Conservation (phyloP, 1,139 yeast genomes). For the Lipomyces yarrowii region DNA sequence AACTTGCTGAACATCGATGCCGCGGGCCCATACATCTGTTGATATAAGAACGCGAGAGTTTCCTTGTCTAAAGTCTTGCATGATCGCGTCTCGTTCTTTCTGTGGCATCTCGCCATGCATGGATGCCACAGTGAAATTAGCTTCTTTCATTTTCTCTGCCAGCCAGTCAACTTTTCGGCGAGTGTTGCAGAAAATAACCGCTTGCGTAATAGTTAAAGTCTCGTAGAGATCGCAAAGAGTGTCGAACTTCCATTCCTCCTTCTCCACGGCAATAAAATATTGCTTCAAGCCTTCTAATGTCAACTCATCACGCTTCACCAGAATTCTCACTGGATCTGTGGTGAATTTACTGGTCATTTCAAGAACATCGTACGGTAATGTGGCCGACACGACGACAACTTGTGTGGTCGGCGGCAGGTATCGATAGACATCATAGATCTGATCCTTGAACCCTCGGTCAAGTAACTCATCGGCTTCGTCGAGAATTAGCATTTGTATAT, state of each 20-base stretch:
- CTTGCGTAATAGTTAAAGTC: constrained; percentile 97
- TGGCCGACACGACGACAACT: constrained; percentile 94
- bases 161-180: constrained; percentile 95
- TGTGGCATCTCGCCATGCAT: constrained; percentile 98
- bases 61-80: constrained; percentile 99
- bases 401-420: constrained; percentile 93
- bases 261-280: constrained; percentile 91
- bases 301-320: constrained; percentile 97
- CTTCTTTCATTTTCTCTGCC: constrained; percentile 80
- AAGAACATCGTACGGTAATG: constrained; percentile 96
- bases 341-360: constrained; percentile 96
- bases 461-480: constrained; percentile 99
- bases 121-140: constrained; percentile 93
- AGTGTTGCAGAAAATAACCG: constrained; percentile 99
- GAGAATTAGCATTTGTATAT: constrained; percentile 93
- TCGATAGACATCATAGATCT: constrained; percentile 95
- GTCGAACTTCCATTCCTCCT: constrained; percentile 91
- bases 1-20: constrained; percentile 99
- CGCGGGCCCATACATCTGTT: constrained; percentile 98
- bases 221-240: constrained; percentile 96
- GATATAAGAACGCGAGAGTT: constrained; percentile 95
- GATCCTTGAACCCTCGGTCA: constrained; percentile 95
- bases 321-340: constrained; percentile 95
- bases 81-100: constrained; percentile 94
- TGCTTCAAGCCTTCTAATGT: constrained; percentile 98